Base-by-base conservation (phyloP, 306 rosid genomes). In the Cucumis hystrix region DNA sequence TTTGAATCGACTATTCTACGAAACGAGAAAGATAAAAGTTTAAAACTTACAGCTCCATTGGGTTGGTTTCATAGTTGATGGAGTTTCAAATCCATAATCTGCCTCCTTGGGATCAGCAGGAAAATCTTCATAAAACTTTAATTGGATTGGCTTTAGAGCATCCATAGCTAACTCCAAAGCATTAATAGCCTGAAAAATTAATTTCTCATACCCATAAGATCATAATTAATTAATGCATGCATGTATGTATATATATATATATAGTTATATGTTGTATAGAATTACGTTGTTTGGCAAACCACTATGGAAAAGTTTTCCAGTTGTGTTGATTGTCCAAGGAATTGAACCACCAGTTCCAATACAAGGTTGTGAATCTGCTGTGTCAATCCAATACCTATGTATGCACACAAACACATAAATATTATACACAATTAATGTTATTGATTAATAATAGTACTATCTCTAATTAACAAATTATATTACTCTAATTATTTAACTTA, bases 11-110 rank as follows among this genome's bases (percentile, higher is more conserved):
- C 33, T 30, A 2, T 30, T 30, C 33, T 30, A 30, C 6, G 39
- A 2, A 35, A 3, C 5, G 2, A 1, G 1, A 35, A 35, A 35
- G 45, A 40, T 40, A 40, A 40, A 23, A 23, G 25, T 76, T 37
- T 58, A 55, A 35, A 84, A 86, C 97, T 88, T 84, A 95, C 98
- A 92, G 45, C 80, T 91, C 99, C 99, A 95, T 77, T 95, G 97
- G 75, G 99, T 92, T 85, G 99, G 99, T 81, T 95, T 95, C 93
- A 95, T 91, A 78, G 99, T 95, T 79, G 99, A 95, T 18, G 98
- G 96, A 28, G 99, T 89, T 28, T 92, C 98, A 83, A 87, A 95
- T 81, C 93, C 96, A 61, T 89, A 92, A 85, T 83, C 81, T 85
- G 81, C 9, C 78, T 95, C 99, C 85, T 86, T 80, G n/a, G 95